These are phyloP conservation scores for Gossypium aridum DNA, from an alignment of 441 rosid genomes.

Conservation along the genomic window DNA sequence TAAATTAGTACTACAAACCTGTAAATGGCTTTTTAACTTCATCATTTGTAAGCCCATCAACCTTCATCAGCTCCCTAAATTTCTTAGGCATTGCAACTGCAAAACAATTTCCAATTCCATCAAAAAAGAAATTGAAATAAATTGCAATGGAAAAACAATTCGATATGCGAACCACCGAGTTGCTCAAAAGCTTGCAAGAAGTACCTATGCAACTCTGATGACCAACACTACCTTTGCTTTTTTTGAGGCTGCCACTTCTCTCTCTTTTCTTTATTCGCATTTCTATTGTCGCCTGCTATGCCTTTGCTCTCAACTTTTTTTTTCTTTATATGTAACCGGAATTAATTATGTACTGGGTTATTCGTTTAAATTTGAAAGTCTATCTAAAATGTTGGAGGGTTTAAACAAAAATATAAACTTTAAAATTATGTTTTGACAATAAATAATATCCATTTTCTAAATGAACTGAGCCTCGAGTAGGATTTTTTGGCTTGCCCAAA, in stretches of 20 bases:
- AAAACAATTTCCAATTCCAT: not conserved
- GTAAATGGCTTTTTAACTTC: slow-evolving; percentile 97
- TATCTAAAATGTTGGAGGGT: too few species aligned
- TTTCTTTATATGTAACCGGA: slow-evolving; percentile 6
- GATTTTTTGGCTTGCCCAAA: too few species aligned
- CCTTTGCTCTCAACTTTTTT: slow-evolving; percentile 14
- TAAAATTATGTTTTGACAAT: too few species aligned
- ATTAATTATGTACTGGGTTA: too few species aligned
- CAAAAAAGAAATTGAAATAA: not conserved
- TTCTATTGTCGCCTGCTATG: slow-evolving; percentile 20
- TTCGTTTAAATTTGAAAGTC: too few species aligned
- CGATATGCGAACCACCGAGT: slow-evolving; percentile 89
- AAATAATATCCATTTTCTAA: too few species aligned
- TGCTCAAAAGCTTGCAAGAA: slow-evolving; percentile 75
- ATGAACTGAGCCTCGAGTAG: too few species aligned
- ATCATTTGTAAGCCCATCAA: slow-evolving; percentile 88
- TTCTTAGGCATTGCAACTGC: slow-evolving; percentile 92
- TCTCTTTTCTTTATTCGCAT: slow-evolving; percentile 21
- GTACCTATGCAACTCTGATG: slow-evolving; percentile 71
- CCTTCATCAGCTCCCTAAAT: slow-evolving; percentile 90
- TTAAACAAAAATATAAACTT: too few species aligned
- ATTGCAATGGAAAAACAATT: slow-evolving; percentile 3
- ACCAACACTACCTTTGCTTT: slow-evolving; percentile 81
- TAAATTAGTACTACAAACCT: slow-evolving; percentile 36
- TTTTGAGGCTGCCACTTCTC: slow-evolving; percentile 28